Base-by-base conservation (phyloP, 176 grass and related monocot genomes). In the Triticum urartu region DNA sequence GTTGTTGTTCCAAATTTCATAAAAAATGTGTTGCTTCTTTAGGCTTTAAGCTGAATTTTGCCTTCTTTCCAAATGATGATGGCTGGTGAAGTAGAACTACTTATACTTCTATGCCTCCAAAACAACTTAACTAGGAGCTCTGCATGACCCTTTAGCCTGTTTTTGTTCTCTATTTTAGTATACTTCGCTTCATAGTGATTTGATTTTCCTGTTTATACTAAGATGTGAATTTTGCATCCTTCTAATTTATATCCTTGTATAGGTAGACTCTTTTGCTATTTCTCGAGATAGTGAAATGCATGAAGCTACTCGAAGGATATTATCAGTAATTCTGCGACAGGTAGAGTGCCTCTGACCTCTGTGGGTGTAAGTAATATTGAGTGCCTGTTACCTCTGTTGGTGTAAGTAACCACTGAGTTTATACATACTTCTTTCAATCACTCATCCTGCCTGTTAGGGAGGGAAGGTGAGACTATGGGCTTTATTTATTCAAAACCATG, bases 311-410 rank as follows among this genome's bases (percentile, higher is more conserved):
- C 87, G 93, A 72, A 95, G 96, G 86, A 91, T 98, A 28, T 95
- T 98, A 42, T 98, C 96, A 87, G 96, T 98, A 85, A 92, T 98
- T 76, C 77, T 98, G 71, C 90, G 96, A 48, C 93, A 98, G 96
- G 96, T 98, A 74, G 83, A 75, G 1, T 77, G 20, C 48, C 50
- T 77, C 50, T 88, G 73, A 47, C 33, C 39, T 80, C 56, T 59
- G 56, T 21, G 56, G 56, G 56, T 59, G 56, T 59, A 18, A 64
- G 17, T 62, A 60, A 64, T 74, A 52, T 7, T 85, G 60, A 60
- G 59, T 83, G 20, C 58, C 43, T 74, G 15, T 67, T 26, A 60
- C 21, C 54, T 83, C 34, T 66, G 40, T 26, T 78, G 43, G 22
- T 68, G 28, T 40, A 54, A 79, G 25, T 59, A 81, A 43, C 12